Evolutionary conservation across 768 basidiomycete genomes (phyloP).

Genomic region (Hypholoma fasciculare): DNA sequence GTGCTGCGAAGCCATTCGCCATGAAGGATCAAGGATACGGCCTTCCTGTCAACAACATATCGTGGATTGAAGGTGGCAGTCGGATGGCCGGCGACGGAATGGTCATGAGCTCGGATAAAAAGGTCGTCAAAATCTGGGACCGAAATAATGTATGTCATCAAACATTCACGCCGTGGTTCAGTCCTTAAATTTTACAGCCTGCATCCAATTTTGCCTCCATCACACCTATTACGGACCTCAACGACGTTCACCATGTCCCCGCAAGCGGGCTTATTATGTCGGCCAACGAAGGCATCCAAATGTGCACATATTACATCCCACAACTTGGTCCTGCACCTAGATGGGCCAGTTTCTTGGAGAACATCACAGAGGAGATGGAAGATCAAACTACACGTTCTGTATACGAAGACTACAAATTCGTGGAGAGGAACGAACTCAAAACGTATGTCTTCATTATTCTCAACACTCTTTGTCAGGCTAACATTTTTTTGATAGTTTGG

Average conservation of each 20-base stretch:
- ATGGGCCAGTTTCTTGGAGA: conserved; percentile 98
- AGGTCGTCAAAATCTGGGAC: conserved; percentile 98
- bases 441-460: conserved; percentile 53
- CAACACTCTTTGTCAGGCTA: conserved; percentile 4
- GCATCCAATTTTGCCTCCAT: conserved; percentile 88
- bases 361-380: conserved; percentile 98
- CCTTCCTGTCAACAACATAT: conserved; percentile 77
- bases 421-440: conserved; percentile 83
- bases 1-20: conserved; percentile 80
- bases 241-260: conserved; percentile 88
- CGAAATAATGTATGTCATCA: conserved; percentile 63
- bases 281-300: conserved; percentile 96
- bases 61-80: conserved; percentile 88
- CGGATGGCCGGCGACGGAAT: conserved; percentile 85
- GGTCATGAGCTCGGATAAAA: conserved; percentile 91
- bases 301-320: conserved; percentile 93
- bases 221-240: conserved; percentile 86
- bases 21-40: conserved; percentile 98
- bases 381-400: conserved; percentile 75
- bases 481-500: conserved; percentile 55
- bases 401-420: conserved; percentile 98
- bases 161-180: background rate
- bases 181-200: conserved; percentile 48
- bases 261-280: conserved; percentile 87
- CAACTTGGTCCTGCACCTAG: conserved; percentile 95